Evolutionary conservation across 129 eudicot genomes (phyloP), one percentile per base, ranked within the genome.

Genomic region (Kitagawia praeruptora): DNA sequence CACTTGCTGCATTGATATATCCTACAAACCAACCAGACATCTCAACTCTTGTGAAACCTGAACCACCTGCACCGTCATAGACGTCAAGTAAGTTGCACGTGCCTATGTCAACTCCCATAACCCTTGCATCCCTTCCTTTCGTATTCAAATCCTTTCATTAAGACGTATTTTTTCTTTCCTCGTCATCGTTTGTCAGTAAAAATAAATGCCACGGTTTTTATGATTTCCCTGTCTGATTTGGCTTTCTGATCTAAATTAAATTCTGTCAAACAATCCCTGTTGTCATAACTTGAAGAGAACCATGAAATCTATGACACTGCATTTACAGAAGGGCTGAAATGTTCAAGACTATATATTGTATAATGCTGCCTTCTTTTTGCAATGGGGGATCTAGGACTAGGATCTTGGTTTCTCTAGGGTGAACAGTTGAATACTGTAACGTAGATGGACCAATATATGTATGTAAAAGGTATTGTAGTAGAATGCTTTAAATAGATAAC

Each of bases 1-100:
- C 98, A 53, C 96, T 94, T 56, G 98, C 98, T 78, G 87, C 97
- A 10, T 84, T 89, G 38, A 89, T 93, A 82, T 94, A 89, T 82
- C 97, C 90, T 45, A 75, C 89, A 34, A 90, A 85, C 31, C 92
- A 86, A 69, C 81, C 90, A 6, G 97, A 93, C 54, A 67, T 85
- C 74, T 66, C 82, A 10, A 74, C 87, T 19, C 76, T 81, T 31
- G 90, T 94, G 69, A 94, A 94, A 82, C 88, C 97, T 9, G 96
- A 94, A 84, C 87, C 96, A 63, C 80, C 90, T 8, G 89, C 88
- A 19, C 93, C 95, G 13, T 84, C 90, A 28, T 93, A 82, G 82
- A 81, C 78, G 74, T 39, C 79, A 78, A 44, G 34, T 56, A 58
- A 34, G 45, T 67, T 77, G 89, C 89, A 88, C 83, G 89, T 84